A percentile compares a stretch with the other conserved stretches of the same genome.
phyloP scores from a whole-genome alignment of 169 alveolate species.

The Plasmodium berghei region DNA sequence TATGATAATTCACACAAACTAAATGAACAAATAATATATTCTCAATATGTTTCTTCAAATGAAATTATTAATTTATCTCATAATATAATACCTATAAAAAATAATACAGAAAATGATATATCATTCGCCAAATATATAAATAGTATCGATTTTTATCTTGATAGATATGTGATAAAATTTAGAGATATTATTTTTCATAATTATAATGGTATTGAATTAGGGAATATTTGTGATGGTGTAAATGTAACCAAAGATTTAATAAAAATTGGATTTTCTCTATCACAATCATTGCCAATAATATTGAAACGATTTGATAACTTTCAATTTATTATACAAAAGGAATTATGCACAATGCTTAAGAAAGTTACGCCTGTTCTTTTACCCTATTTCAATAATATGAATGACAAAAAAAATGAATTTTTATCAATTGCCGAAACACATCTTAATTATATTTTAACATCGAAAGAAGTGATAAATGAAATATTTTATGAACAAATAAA shows the following conservation, averaged over 20 bases:
- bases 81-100: not conserved
- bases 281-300: slow-evolving; percentile 17
- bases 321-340: slow-evolving; percentile 13
- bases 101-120: not conserved
- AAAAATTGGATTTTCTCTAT: not conserved
- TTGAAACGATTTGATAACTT: slow-evolving; percentile 20
- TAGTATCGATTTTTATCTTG: slow-evolving; percentile 20
- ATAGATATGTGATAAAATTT: slow-evolving; percentile 45
- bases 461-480: not conserved
- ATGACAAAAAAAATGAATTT: not conserved
- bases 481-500: not conserved
- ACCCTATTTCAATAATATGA: slow-evolving; percentile 4
- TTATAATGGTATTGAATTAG: slow-evolving; percentile 23
- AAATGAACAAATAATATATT: no score
- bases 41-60: not conserved
- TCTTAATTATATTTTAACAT: not conserved
- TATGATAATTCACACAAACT: no score
- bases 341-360: slow-evolving; percentile 16
- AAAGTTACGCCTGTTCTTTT: slow-evolving; percentile 11
- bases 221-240: no score
- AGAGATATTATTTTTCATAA: slow-evolving; percentile 59
- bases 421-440: not conserved
- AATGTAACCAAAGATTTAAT: no score
- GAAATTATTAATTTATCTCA: not conserved
- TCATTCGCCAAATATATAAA: slow-evolving; percentile 1